A percentile compares a stretch with the other conserved stretches of the same genome.
These are phyloP conservation scores for Blastocystis sp. DNA, from an alignment of 352 stramenopile species.

Conservation along the genomic window DNA sequence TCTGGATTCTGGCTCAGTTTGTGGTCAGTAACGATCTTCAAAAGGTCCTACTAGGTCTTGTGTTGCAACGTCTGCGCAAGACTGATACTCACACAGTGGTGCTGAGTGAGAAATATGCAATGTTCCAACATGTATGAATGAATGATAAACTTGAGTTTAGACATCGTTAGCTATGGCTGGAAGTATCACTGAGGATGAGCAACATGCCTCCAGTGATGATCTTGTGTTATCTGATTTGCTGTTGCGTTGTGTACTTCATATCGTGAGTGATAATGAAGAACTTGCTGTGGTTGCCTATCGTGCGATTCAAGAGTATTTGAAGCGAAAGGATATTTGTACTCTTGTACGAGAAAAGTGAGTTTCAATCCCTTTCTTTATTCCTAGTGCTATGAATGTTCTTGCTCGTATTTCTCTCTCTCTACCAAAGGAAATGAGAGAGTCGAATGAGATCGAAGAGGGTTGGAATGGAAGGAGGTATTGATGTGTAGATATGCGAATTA, in stretches of 20 bases:
- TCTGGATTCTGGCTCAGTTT: slow-evolving; percentile 60
- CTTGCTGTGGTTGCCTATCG: slow-evolving; percentile 50
- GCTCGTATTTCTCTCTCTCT: slow-evolving; percentile 56
- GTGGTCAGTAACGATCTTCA: slow-evolving; percentile 16
- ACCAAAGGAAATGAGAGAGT: not conserved
- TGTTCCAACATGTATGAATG: slow-evolving; percentile 47
- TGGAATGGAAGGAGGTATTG: not conserved
- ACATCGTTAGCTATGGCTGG: slow-evolving; percentile 53
- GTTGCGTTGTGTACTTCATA: slow-evolving; percentile 53
- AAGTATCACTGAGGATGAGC: not conserved
- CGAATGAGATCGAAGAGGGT: not conserved
- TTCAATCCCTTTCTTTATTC: not conserved
- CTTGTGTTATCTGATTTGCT: slow-evolving; percentile 51
- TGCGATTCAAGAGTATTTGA: slow-evolving; percentile 53
- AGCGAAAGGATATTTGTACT: not conserved
- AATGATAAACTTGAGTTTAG: not conserved
- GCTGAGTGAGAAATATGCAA: not conserved
- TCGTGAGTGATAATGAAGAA: slow-evolving; percentile 55
- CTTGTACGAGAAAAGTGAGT: slow-evolving; percentile 26
- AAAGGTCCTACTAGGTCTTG: slow-evolving; percentile 42
- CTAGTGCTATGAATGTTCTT: slow-evolving; percentile 35
- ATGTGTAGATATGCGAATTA: not conserved
- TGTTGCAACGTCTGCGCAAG: not conserved
- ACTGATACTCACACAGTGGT: not conserved
- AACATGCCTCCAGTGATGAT: not conserved